Base-by-base conservation (phyloP, 164 flowering plant genomes). In the Vitis vinifera region DNA sequence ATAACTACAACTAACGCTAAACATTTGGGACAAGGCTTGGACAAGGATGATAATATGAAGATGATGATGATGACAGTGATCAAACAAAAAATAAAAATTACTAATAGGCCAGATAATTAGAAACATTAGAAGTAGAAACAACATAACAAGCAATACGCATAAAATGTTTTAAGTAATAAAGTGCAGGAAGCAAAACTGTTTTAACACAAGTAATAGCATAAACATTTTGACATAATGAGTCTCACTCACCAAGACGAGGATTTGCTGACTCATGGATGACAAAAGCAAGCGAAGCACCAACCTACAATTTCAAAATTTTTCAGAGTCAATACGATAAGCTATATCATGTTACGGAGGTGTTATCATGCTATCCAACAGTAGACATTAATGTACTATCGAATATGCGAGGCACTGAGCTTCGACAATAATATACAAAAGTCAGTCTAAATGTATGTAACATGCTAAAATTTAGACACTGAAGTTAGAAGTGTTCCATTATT, bases 181-280 rank as follows among this genome's bases (percentile, higher is more conserved):
- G 19, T 17, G 27, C 9, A 56, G 59, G 27, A 52, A 37, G 47
- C 37, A 9, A 51, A 9, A 9, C 37, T 17, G 15, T 27, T 51
- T 51, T 23, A 51, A 49, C 55, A 63, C 7, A 6, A 2, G 48
- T 11, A 31, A 56, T 48, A 59, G 6, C 23, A 8, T 19, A 9
- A 15, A 31, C 58, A 51, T 9, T 2, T 51, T 17, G 52, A 48
- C 31, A 17, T 30, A 14, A 60, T 61, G 2, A 51, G 31, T n/a
- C 50, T 56, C 37, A 76, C 94, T 83, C 72, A 90, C 98, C 99
- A 74, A 93, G 86, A 77, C 89, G 99, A 56, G 99, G 99, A 77
- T 94, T 94, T 69, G 99, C 99, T 63, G 98, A 94, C 78, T 94
- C 99, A 75, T 96, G 97, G 77, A 96, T 96, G 78, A 96, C 99